These are phyloP conservation scores for Diaporthe australafricana DNA, from an alignment of 2,329 filamentous ascomycete genomes.

Conservation along the genomic window DNA sequence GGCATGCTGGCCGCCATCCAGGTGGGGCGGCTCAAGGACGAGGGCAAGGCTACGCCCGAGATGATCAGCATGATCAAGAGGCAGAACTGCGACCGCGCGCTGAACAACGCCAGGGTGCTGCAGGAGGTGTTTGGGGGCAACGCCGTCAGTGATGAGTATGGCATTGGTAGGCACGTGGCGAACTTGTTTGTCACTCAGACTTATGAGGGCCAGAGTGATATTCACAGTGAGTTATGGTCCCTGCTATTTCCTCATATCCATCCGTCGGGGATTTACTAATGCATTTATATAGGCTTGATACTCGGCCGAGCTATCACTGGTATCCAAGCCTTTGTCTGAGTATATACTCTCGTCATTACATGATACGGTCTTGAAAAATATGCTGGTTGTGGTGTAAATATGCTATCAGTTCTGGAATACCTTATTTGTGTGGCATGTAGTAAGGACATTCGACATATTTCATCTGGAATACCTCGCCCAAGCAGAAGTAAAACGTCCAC, in stretches of 20 bases:
- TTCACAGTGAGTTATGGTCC: constrained; percentile 78
- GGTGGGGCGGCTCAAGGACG: constrained; percentile 92
- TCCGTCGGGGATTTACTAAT: constrained; percentile 42
- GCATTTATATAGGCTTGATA: constrained; percentile 67
- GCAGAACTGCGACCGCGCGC: constrained; percentile 93
- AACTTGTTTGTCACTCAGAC: constrained; percentile 98
- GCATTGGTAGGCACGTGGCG: constrained; percentile 92
- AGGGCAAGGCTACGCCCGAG: constrained; percentile 87
- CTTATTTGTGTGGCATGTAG: not conserved
- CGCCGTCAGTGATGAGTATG: constrained; percentile 97
- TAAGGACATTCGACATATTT: not conserved
- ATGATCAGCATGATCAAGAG: constrained; percentile 98
- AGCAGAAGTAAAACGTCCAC: not conserved
- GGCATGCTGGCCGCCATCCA: constrained; percentile 91
- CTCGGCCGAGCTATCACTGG: constrained; percentile 76
- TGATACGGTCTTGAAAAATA: not conserved
- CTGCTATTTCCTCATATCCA: constrained; percentile 21
- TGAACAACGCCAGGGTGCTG: constrained; percentile 81
- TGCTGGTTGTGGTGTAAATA: not conserved
- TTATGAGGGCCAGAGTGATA: constrained; percentile 98
- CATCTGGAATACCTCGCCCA: not conserved
- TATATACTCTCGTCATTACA: not conserved
- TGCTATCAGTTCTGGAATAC: not conserved
- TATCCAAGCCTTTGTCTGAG: constrained; percentile 81
- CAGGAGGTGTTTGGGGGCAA: constrained; percentile 99